Percentiles rank a stretch among this genome's conserved stretches.
phyloP scores from a whole-genome alignment of 2,329 filamentous ascomycete genomes.

The Diaporthe sp. region DNA sequence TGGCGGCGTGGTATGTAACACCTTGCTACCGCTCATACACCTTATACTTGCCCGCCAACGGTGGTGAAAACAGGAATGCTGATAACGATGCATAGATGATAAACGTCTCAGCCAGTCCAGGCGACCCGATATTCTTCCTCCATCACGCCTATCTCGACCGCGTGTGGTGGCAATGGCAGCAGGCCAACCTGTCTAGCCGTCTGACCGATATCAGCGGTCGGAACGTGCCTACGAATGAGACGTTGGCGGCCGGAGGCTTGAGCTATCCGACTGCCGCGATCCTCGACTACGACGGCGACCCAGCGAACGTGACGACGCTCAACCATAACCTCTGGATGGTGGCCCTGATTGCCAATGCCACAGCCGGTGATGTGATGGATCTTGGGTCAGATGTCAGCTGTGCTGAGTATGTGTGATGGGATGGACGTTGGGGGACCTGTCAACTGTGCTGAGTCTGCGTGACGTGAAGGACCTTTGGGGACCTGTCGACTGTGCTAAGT shows the following conservation, averaged over 20 bases:
- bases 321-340: constrained; percentile 10
- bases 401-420: constrained; percentile 7
- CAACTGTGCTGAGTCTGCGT: no score
- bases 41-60: neutral
- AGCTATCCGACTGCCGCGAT: neutral
- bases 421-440: no score
- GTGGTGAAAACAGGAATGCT: rapidly evolving
- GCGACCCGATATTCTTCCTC: neutral
- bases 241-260: neutral
- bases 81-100: neutral
- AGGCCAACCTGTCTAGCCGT: neutral
- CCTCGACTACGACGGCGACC: constrained; percentile 3
- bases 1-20: neutral
- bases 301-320: neutral
- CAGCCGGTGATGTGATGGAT: constrained; percentile 4
- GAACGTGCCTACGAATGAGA: neutral
- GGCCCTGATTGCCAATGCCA: neutral
- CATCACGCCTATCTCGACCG: constrained; percentile 3
- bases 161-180: constrained; percentile 3
- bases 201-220: neutral
- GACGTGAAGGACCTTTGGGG: no score
- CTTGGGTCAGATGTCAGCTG: neutral
- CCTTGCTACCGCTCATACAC: neutral
- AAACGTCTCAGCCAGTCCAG: neutral
- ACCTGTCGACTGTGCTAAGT: no score